Base-by-base conservation (phyloP, 345 rosid genomes). In the Erucastrum elatum region DNA sequence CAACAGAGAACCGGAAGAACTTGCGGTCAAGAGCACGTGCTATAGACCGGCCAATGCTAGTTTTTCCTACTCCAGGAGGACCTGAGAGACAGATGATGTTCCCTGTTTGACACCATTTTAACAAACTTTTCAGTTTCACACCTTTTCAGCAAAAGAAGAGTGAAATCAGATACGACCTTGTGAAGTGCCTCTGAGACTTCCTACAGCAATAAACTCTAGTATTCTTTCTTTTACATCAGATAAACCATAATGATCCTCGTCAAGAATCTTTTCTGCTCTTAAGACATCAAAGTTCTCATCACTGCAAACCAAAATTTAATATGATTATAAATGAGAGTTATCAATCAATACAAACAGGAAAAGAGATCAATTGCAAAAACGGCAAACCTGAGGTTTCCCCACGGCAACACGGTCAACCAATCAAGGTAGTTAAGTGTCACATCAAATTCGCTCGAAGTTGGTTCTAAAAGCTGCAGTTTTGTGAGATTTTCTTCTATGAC, bases 41-140 rank as follows among this genome's bases (percentile, higher is more conserved):
- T 85, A 94, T 88, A 30, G 98, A 90, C 27, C 97, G 92, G 5
- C 90, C 97, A 77, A 94, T 94, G 84, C 97, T 94, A 65, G 98
- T 94, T 87, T 92, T 94, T n/a, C 98, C 98, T 63, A 94, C 98
- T 65, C 98, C 98, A 34, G 98, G 97, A 33, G 98, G 97, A 4
- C 98, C 97, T 34, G 94, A 90, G 56, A 94, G 90, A 81, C 98
- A 92, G 44, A 94, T 91, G 78, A 94, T 88, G 87, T 92, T 92
- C 64, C 98, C 98, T 94, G 90, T 29, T 80, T 13, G 25, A 77
- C 41, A 35, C 21, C 25, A 49, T 46, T 69, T 51, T 34, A 41
- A 30, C 77, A 59, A 41, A 78, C 9, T 27, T 29, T 78, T 76
- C 4, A 74, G 68, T 53, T 44, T 71, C 12, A 44, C 8, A 33